Conservation (phyloP, 1,284 basidiomycete genomes). For the Irpex rosettiformis region DNA sequence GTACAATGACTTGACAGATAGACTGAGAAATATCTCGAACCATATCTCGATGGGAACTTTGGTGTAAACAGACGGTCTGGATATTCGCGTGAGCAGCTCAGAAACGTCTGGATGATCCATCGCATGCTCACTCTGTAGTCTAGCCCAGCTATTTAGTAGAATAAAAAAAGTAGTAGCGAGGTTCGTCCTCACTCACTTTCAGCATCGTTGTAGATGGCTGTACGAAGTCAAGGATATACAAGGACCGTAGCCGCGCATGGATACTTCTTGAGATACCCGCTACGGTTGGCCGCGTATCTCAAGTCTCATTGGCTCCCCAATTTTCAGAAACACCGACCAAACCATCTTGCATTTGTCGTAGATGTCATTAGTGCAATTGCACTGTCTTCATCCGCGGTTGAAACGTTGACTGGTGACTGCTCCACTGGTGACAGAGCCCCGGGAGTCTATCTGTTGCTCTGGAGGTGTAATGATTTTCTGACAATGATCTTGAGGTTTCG, state of each 20-base stretch:
- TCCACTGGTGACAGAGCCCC: too few species aligned
- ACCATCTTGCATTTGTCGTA: too few species aligned
- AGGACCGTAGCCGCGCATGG: background rate
- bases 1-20: background rate
- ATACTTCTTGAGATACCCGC: too few species aligned
- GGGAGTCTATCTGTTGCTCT: too few species aligned
- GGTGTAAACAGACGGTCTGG: background rate
- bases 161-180: background rate
- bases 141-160: background rate
- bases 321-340: too few species aligned
- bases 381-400: too few species aligned
- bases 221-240: background rate
- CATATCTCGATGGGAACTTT: background rate
- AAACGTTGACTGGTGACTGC: background rate
- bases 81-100: background rate
- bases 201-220: background rate
- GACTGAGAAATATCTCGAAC: background rate
- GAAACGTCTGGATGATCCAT: too few species aligned
- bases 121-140: background rate
- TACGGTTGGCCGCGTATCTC: too few species aligned
- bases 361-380: too few species aligned
- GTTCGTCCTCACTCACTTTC: background rate
- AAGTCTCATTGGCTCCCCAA: too few species aligned
- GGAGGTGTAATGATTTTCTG: too few species aligned
- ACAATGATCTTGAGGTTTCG: too few species aligned